These are phyloP conservation scores for Penicillium fimorum DNA, from an alignment of 495 filamentous ascomycete genomes.

Conservation along the genomic window DNA sequence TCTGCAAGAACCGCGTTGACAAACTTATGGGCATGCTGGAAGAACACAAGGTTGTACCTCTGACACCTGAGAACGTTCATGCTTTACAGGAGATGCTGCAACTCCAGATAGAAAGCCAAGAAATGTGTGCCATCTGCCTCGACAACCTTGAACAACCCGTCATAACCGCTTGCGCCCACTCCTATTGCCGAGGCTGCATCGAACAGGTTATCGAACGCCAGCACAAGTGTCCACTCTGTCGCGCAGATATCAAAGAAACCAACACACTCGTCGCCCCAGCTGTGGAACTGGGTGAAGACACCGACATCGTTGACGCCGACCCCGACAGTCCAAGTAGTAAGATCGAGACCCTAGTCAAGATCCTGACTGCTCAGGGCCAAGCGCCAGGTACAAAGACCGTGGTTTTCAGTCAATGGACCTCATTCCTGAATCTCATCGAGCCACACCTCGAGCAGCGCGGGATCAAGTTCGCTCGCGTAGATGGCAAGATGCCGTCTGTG, in stretches of 20 bases:
- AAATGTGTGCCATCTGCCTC: conserved; percentile 82
- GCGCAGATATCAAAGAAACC: conserved; percentile 61
- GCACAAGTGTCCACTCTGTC: conserved; percentile 86
- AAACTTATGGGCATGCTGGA: conserved; percentile 67
- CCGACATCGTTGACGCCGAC: conserved; percentile 51
- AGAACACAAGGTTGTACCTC: conserved; percentile 59
- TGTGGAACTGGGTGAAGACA: conserved; percentile 50
- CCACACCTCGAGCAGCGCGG: conserved; percentile 60
- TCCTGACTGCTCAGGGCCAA: conserved; percentile 68
- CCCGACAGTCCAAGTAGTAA: conserved; percentile 72
- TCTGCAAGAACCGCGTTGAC: conserved; percentile 72
- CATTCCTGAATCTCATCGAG: conserved; percentile 78
- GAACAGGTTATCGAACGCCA: conserved; percentile 74
- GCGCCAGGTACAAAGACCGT: conserved; percentile 75
- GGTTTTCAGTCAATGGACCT: conserved; percentile 93
- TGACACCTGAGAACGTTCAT: conserved; percentile 70
- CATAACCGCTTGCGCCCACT: conserved; percentile 86
- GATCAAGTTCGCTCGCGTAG: conserved; percentile 71
- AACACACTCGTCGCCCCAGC: conserved; percentile 66
- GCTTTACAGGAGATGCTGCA: conserved; percentile 77
- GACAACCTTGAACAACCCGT: conserved; percentile 71
- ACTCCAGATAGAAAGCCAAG: conserved; percentile 74
- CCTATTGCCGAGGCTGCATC: conserved; percentile 76
- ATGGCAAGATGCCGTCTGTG: conserved; percentile 71
- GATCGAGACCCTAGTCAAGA: conserved; percentile 76